Evolutionary conservation across 2,329 filamentous ascomycete species (phyloP).

Genomic region (Coleophoma eucalyptorum): DNA sequence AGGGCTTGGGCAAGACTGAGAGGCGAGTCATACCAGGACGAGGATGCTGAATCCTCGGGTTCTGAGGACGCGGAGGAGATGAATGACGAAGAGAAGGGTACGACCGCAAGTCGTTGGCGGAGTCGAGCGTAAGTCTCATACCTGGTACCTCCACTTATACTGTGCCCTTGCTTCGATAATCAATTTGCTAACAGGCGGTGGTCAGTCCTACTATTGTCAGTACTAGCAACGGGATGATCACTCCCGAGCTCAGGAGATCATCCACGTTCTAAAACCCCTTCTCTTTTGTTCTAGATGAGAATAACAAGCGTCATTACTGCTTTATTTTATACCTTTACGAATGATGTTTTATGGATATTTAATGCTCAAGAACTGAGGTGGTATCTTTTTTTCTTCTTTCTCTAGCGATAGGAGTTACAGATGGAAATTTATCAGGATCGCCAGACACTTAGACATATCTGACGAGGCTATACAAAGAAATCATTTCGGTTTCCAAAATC

Average conservation of each 20-base stretch:
- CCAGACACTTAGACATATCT: too few species aligned
- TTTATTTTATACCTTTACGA: neutral
- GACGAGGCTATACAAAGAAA: too few species aligned
- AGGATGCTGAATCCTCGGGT: neutral
- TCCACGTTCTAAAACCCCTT: neutral
- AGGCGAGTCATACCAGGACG: neutral
- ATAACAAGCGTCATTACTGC: too few species aligned
- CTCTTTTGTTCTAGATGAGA: neutral
- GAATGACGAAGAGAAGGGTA: neutral
- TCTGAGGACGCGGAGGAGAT: conserved; percentile 2
- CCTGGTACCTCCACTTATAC: too few species aligned
- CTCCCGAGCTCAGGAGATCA: neutral
- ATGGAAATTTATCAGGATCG: too few species aligned
- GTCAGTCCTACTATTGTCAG: neutral
- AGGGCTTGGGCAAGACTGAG: conserved; percentile 5
- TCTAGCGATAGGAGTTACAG: too few species aligned
- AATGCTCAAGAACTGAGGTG: neutral
- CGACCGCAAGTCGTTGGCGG: neutral
- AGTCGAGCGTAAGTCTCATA: conserved; percentile 9
- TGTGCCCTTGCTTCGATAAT: too few species aligned
- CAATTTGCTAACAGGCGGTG: neutral
- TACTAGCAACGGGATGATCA: too few species aligned
- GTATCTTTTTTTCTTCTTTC: neutral
- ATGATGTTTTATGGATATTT: neutral
- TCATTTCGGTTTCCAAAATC: too few species aligned